Evolutionary conservation across 2,329 filamentous ascomycete genomes (phyloP).

Genomic region (Xylaria sp.): DNA sequence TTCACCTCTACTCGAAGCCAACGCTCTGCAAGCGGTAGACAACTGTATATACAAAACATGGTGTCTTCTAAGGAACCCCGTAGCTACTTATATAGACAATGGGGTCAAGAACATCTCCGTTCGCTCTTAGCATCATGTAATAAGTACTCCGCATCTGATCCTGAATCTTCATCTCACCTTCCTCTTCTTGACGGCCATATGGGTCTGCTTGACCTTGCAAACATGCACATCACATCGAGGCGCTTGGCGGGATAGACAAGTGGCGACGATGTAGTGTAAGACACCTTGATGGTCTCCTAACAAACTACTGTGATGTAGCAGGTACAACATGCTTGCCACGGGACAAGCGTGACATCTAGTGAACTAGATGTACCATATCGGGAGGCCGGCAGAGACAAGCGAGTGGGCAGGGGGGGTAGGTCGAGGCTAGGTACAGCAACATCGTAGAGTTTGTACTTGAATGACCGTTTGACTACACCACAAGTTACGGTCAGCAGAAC

Average conservation of each 20-base stretch:
- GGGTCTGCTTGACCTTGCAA: constrained; percentile 15
- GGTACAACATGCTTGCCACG: constrained; percentile 15
- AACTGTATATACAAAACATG: not conserved
- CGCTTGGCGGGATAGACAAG: constrained; percentile 24
- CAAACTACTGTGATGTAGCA: constrained; percentile 10
- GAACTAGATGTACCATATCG: not conserved
- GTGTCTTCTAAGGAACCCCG: not conserved
- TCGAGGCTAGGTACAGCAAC: constrained; percentile 5
- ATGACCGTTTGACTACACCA: constrained; percentile 17
- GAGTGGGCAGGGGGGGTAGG: not conserved
- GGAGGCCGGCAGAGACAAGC: constrained; percentile 3
- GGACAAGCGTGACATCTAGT: not conserved
- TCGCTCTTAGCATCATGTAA: constrained; percentile 14
- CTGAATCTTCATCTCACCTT: constrained; percentile 29
- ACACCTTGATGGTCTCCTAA: constrained; percentile 6
- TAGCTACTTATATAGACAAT: constrained; percentile 25
- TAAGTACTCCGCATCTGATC: constrained; percentile 22
- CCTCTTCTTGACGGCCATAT: constrained; percentile 33
- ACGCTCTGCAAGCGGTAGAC: constrained; percentile 7
- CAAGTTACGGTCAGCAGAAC: constrained; percentile 36
- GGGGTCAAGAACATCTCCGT: not conserved
- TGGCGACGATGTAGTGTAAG: constrained; percentile 11
- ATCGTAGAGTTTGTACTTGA: constrained; percentile 12
- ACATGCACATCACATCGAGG: constrained; percentile 9
- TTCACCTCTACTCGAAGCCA: constrained; percentile 10